Evolutionary conservation across 148 eudicot genomes (phyloP).

Genomic region (Rhododendron vialii): DNA sequence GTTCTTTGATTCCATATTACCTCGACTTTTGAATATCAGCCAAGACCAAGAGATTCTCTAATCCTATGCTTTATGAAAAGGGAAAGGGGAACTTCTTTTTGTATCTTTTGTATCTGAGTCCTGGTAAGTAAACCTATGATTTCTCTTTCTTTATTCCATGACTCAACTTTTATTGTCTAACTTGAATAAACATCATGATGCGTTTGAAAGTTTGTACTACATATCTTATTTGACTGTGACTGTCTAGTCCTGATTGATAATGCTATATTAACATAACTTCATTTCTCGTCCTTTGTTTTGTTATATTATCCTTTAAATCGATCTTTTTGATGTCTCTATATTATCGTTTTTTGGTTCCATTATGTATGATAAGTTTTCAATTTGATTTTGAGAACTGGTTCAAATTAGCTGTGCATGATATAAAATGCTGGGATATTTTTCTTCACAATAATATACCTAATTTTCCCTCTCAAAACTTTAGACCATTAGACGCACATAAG

Average conservation of each 20-base stretch:
- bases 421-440: neutral
- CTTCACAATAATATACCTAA: neutral
- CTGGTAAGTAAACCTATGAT: slow-evolving; percentile 31
- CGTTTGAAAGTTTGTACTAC: neutral
- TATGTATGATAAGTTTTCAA: neutral
- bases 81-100: slow-evolving; percentile 40
- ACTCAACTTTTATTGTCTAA: neutral
- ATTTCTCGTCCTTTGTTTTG: neutral
- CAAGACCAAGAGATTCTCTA: slow-evolving; percentile 53
- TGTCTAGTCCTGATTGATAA: neutral
- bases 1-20: neutral
- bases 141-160: neutral
- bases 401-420: neutral
- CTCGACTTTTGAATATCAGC: slow-evolving; percentile 22
- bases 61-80: slow-evolving; percentile 53
- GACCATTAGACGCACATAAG: neutral
- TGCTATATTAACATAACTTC: neutral
- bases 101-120: slow-evolving; percentile 42
- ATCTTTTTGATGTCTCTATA: neutral
- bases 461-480: neutral
- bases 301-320: neutral
- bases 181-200: neutral
- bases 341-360: neutral
- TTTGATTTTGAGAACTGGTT: neutral
- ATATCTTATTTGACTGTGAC: neutral